A percentile compares a stretch with the other conserved stretches of the same genome.
Evolutionary conservation across 345 rosid species (phyloP).

Genomic region (Acer saccharum): DNA sequence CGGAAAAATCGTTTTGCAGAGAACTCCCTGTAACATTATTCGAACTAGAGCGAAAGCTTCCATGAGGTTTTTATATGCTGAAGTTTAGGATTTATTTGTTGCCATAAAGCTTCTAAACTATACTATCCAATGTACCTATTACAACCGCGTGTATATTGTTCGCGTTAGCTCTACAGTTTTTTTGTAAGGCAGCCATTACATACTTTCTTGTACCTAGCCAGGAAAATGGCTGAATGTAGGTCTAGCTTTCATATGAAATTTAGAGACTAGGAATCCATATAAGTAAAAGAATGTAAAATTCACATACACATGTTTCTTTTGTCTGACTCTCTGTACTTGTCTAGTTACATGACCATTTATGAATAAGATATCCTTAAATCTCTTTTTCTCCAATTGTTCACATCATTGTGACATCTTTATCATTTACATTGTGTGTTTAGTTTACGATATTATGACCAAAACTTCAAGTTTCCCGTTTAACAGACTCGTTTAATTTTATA

Average conservation of each 20-base stretch:
- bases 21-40: background rate
- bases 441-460: background rate
- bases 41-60: background rate
- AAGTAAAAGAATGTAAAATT: background rate
- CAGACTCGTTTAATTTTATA: background rate
- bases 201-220: background rate
- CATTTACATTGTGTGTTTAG: background rate
- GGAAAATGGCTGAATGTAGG: background rate
- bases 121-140: background rate
- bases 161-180: background rate
- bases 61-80: background rate
- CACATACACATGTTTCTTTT: background rate
- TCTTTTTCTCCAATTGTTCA: background rate
- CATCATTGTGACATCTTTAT: too few species aligned
- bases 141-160: background rate
- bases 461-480: background rate
- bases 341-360: background rate
- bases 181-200: background rate
- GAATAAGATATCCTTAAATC: background rate
- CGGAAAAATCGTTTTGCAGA: background rate
- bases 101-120: background rate
- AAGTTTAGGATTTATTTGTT: slow-evolving; percentile 2
- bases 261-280: background rate
- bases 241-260: background rate
- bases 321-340: background rate